phyloP scores from a whole-genome alignment of 805 yeast genomes.

The Sugiyamaella valdiviana region DNA sequence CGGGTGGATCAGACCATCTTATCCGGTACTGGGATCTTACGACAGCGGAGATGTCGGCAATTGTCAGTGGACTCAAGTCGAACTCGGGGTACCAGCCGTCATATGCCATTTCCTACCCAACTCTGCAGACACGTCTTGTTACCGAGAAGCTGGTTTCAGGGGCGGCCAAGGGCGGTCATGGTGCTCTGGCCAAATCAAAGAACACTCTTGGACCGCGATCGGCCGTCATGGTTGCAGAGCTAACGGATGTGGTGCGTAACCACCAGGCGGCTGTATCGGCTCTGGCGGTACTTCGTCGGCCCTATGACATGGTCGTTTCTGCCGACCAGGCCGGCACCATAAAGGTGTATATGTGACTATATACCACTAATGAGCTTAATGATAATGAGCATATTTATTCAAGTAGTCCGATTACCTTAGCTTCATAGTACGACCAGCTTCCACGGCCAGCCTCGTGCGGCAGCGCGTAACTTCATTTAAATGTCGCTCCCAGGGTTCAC shows the following conservation, averaged over 20 bases:
- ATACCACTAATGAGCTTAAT: background rate
- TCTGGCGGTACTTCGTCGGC: slow-evolving; percentile 41
- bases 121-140: slow-evolving; percentile 37
- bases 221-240: slow-evolving; percentile 39
- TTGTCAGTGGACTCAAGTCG: slow-evolving; percentile 30
- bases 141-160: slow-evolving; percentile 33
- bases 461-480: background rate
- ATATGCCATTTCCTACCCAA: slow-evolving; percentile 26
- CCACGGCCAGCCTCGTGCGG: too few relatives aligned
- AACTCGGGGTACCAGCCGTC: slow-evolving; percentile 17
- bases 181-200: slow-evolving; percentile 5
- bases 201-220: slow-evolving; percentile 26
- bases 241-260: slow-evolving; percentile 37
- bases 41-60: slow-evolving; percentile 28
- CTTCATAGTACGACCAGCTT: too few relatives aligned
- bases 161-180: slow-evolving; percentile 8
- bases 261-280: slow-evolving; percentile 50
- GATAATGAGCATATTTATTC: background rate
- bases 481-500: background rate
- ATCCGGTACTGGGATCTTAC: slow-evolving; percentile 34
- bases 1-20: slow-evolving; percentile 30
- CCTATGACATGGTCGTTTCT: slow-evolving; percentile 55
- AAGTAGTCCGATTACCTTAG: background rate
- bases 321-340: slow-evolving; percentile 64
- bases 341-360: slow-evolving; percentile 41